Evolutionary conservation across 108 stramenopile genomes (phyloP).

Genomic region (Chaetoceros muelleri): DNA sequence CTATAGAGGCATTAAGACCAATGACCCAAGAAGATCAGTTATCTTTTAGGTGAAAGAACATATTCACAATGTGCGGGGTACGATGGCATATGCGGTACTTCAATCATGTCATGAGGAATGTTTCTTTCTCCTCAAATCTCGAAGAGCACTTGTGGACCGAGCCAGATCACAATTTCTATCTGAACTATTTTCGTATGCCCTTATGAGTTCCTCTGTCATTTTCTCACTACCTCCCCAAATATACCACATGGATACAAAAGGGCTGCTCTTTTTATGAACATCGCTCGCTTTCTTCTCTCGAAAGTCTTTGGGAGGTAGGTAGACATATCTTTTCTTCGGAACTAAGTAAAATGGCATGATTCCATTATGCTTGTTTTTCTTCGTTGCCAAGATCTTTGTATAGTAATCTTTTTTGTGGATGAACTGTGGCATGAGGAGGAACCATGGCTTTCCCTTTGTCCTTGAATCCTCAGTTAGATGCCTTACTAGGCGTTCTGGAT

Average conservation of each 20-base stretch:
- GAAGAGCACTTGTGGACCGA: conserved; percentile 65
- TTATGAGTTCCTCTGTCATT: conserved; percentile 42
- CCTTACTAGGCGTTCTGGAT: conserved; percentile 74
- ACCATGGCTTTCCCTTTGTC: conserved; percentile 40
- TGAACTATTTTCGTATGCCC: conserved; percentile 13
- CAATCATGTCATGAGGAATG: too few relatives aligned
- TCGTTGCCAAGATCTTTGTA: background rate
- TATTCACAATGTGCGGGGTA: too few relatives aligned
- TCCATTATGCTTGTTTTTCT: background rate
- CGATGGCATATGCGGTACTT: too few relatives aligned
- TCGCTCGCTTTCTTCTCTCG: conserved; percentile 70
- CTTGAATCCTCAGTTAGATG: conserved; percentile 28
- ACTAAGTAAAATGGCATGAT: conserved; percentile 72
- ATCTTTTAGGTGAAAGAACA: too few relatives aligned
- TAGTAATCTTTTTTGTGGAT: conserved; percentile 81
- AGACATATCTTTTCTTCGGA: conserved; percentile 81
- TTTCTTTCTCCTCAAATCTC: conserved; percentile 82
- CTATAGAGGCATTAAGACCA: too few relatives aligned
- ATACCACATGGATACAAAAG: conserved; percentile 87
- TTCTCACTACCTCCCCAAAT: conserved; percentile 59
- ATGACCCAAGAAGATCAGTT: too few relatives aligned
- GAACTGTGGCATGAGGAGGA: conserved; percentile 75
- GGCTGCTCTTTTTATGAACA: conserved; percentile 80
- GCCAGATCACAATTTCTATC: conserved; percentile 48
- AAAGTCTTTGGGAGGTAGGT: conserved; percentile 71